Conservation (phyloP, 768 basidiomycete genomes). For the Rhodotorula taiwanensis region DNA sequence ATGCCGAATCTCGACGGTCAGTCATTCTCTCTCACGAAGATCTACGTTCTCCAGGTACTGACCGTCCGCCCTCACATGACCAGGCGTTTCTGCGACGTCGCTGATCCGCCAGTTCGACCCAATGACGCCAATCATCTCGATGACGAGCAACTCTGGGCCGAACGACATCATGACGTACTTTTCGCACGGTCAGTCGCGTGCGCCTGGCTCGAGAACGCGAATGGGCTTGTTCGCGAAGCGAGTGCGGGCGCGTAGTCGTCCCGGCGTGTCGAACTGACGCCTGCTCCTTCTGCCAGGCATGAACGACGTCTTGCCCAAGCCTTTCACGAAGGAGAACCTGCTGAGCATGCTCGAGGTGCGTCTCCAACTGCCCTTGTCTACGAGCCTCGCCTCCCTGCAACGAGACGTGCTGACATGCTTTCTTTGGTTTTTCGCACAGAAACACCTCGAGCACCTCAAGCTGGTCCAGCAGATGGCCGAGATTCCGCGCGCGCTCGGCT, state of each 20-base stretch:
- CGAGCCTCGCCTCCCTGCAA: neutral
- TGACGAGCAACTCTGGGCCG: slow-evolving; percentile 92
- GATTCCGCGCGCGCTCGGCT: slow-evolving; percentile 60
- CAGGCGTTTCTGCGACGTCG: slow-evolving; percentile 83
- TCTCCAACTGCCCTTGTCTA: neutral
- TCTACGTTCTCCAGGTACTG: no score
- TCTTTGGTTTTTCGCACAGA: slow-evolving; percentile 48
- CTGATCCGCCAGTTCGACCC: slow-evolving; percentile 91
- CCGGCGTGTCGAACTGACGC: no score
- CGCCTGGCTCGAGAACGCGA: slow-evolving; percentile 23
- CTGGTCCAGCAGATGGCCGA: slow-evolving; percentile 70
- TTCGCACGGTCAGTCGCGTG: slow-evolving; percentile 53
- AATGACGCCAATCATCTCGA: slow-evolving; percentile 94
- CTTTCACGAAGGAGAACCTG: slow-evolving; percentile 89
- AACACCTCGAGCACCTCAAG: slow-evolving; percentile 74
- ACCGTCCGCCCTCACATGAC: slow-evolving; percentile 47
- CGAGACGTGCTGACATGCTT: slow-evolving; percentile 3
- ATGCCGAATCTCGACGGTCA: slow-evolving; percentile 53
- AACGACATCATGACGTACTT: slow-evolving; percentile 88
- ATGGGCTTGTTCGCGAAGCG: neutral
- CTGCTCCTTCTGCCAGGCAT: slow-evolving; percentile 54
- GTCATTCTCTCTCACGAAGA: neutral
- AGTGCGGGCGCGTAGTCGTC: no score
- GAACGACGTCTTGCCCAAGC: slow-evolving; percentile 95
- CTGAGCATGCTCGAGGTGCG: slow-evolving; percentile 82